Evolutionary conservation across 1,284 basidiomycete genomes (phyloP).

Genomic region (Anthracocystis panici-leucophaei): DNA sequence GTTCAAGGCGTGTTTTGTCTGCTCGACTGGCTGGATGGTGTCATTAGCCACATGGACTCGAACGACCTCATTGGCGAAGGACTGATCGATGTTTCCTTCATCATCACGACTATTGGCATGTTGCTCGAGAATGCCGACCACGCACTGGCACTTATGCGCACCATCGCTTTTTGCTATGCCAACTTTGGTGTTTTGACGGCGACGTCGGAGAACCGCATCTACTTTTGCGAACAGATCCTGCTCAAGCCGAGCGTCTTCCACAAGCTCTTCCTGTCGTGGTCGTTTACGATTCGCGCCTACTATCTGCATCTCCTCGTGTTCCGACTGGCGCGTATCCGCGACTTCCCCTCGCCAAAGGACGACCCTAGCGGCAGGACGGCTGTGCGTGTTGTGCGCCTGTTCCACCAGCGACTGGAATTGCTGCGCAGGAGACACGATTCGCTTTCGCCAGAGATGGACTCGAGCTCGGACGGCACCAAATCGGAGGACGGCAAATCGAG

Average conservation of each 20-base stretch:
- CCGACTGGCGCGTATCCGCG: slow-evolving; percentile 61
- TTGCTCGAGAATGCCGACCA: slow-evolving; percentile 64
- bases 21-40: slow-evolving; percentile 65
- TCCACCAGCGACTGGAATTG: slow-evolving; percentile 59
- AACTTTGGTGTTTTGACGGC: slow-evolving; percentile 63
- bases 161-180: slow-evolving; percentile 66
- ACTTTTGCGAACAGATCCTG: slow-evolving; percentile 65
- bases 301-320: slow-evolving; percentile 65
- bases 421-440: slow-evolving; percentile 59
- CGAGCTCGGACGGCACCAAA: slow-evolving; percentile 50
- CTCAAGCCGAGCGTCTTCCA: slow-evolving; percentile 61
- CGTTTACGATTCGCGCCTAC: slow-evolving; percentile 67
- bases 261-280: slow-evolving; percentile 67
- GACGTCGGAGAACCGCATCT: slow-evolving; percentile 48
- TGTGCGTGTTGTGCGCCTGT: slow-evolving; percentile 53
- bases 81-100: slow-evolving; percentile 60
- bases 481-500: slow-evolving; percentile 48
- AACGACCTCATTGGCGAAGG: slow-evolving; percentile 57
- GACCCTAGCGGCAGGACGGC: slow-evolving; percentile 55
- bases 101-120: slow-evolving; percentile 60
- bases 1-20: slow-evolving; percentile 67
- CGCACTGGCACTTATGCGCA: slow-evolving; percentile 65
- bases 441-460: slow-evolving; percentile 57
- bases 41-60: slow-evolving; percentile 61
- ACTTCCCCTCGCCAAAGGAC: slow-evolving; percentile 54